Percentiles rank a stretch among this genome's conserved stretches.
These are phyloP conservation scores for Xylariaceae sp. DNA, from an alignment of 2,329 filamentous ascomycete species.

Conservation along the genomic window DNA sequence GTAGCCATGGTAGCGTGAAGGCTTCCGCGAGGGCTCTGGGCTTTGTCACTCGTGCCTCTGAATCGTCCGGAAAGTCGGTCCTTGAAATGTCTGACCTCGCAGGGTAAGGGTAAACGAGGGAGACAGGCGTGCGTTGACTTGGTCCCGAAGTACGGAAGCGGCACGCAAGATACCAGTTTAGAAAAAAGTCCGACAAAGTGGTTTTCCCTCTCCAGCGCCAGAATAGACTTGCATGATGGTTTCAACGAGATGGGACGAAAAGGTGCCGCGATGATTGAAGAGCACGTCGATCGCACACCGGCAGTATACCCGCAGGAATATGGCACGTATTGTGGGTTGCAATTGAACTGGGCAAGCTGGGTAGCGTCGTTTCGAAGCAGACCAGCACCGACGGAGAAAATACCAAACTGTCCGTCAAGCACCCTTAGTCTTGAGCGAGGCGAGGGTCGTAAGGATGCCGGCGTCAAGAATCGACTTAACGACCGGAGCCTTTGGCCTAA, in stretches of 20 bases:
- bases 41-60: background rate
- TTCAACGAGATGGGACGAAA: conserved; percentile 15
- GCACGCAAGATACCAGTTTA: conserved; percentile 16
- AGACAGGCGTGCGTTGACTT: conserved; percentile 3
- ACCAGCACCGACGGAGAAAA: background rate
- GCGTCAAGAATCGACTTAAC: conserved; percentile 19
- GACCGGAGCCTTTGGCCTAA: conserved; percentile 8
- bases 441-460: conserved; percentile 14
- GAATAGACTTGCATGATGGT: conserved; percentile 9
- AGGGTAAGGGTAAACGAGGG: conserved; percentile 25
- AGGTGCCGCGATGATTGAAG: background rate
- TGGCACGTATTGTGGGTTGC: background rate
- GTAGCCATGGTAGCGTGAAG: no score
- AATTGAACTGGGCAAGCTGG: no score
- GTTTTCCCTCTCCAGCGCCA: conserved; percentile 1
- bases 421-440: background rate
- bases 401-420: no score
- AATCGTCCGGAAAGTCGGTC: conserved; percentile 20
- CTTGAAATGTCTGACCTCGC: conserved; percentile 19
- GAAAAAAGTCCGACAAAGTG: no score
- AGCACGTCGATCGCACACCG: conserved; percentile 5
- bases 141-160: conserved; percentile 7
- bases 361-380: background rate
- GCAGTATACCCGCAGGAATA: background rate
- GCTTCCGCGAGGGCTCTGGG: background rate